A percentile compares a stretch with the other conserved stretches of the same genome.
Evolutionary conservation across 495 filamentous ascomycete species (phyloP).

Genomic region (Hypoxylon fragiforme): DNA sequence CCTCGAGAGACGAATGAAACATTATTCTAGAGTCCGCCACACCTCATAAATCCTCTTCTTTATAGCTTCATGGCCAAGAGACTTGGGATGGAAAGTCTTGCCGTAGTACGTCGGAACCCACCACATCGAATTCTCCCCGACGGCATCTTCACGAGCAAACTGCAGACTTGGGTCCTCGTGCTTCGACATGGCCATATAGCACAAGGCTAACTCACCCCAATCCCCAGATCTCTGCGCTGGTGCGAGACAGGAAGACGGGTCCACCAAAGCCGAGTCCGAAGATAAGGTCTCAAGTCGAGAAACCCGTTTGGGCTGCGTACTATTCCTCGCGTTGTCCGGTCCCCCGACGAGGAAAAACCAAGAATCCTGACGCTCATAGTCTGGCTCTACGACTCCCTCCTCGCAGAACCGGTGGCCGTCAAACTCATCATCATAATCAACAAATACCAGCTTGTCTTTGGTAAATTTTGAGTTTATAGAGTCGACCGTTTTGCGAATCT

Average conservation of each 20-base stretch:
- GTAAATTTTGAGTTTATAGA: conserved; percentile 37
- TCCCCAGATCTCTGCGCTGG: conserved; percentile 37
- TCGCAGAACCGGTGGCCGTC: conserved; percentile 56
- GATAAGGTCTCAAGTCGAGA: conserved; percentile 16
- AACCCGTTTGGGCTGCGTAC: conserved; percentile 3
- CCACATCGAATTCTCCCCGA: conserved; percentile 43
- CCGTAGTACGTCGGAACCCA: conserved; percentile 50
- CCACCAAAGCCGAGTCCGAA: conserved; percentile 34
- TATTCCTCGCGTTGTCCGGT: conserved; percentile 36
- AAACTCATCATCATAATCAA: conserved; percentile 47
- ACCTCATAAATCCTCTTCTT: conserved; percentile 42
- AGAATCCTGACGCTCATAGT: conserved; percentile 42
- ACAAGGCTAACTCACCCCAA: conserved; percentile 46
- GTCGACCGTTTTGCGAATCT: conserved; percentile 34
- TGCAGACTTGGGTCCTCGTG: conserved; percentile 35
- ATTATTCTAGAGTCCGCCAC: too few species aligned
- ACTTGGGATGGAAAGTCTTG: conserved; percentile 50
- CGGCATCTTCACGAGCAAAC: conserved; percentile 25
- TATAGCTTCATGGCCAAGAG: conserved; percentile 41
- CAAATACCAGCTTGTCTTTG: conserved; percentile 43
- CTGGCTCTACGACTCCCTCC: conserved; percentile 45
- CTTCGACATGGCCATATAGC: conserved; percentile 46
- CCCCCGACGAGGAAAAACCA: conserved; percentile 56
- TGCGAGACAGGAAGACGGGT: conserved; percentile 37
- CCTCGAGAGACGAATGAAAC: too few species aligned